Base-by-base conservation (phyloP, 495 filamentous ascomycete genomes). In the Choiromyces venosus region DNA sequence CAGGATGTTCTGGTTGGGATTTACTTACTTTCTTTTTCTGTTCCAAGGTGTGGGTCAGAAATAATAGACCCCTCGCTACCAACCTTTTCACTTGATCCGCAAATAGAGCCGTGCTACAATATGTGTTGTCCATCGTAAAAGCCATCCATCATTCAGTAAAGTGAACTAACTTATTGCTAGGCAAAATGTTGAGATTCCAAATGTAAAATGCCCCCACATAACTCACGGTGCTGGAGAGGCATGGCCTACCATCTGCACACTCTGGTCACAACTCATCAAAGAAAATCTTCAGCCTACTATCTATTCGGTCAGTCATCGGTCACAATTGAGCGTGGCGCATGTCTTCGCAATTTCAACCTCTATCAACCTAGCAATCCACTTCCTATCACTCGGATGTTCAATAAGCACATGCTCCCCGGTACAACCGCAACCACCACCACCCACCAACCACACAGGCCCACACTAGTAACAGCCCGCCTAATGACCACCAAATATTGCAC, bases 51-150 rank as follows among this genome's bases (percentile, higher is more conserved):
- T 52, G 44, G 52, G 10, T 4, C 3, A 61, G 52, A 29, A 61
- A 61, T n/a, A 12, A n/a, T n/a, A 2, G 25, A 61, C 4, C 52
- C 52, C n/a, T 61, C 52, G 52, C n/a, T 61, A 61, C 52, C 52
- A 29, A 4, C 52, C 52, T 61, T 12, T 12, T 61, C 52, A 25
- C 52, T 61, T 61, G 52, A 61, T 61, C 52, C 52, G 25, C 52
- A 25, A 61, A 61, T 61, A 61, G 52, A 61, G 52, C n/a, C 52
- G 52, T 61, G 52, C 52, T 21, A 61, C 52, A 61, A 61, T 61
- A 25, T 29, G 52, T 29, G 52, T n/a, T n/a, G n/a, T n/a, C n/a
- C 52, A 61, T 14, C 52, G 52, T 21, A 61, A 61, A 52, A n/a
- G n/a, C n/a, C n/a, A n/a, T n/a, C n/a, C n/a, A n/a, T n/a, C n/a